Evolutionary conservation across 768 basidiomycete genomes (phyloP).

Genomic region (Coprinopsis strossmayeri): DNA sequence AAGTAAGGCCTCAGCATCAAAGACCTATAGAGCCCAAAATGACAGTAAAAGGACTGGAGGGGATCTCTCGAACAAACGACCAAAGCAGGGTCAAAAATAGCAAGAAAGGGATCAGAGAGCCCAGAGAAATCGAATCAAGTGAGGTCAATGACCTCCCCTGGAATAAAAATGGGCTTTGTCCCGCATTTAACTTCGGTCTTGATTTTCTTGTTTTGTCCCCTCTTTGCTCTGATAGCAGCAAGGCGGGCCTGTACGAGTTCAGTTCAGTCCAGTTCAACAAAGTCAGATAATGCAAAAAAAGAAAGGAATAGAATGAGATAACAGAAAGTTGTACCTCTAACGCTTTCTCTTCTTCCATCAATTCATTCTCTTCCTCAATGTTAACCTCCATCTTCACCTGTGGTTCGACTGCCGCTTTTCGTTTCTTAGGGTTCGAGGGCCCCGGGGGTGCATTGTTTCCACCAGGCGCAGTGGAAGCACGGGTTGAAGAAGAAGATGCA

Average conservation of each 20-base stretch:
- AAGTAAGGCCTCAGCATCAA: too few species aligned
- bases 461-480: too few species aligned
- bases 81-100: too few species aligned
- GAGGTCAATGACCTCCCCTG: neutral
- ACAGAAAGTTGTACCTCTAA: neutral
- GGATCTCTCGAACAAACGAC: too few species aligned
- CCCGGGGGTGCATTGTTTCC: neutral
- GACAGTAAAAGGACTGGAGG: too few species aligned
- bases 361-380: neutral
- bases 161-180: slow-evolving; percentile 36
- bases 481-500: neutral
- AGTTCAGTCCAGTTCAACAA: neutral
- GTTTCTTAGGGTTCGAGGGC: neutral
- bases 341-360: neutral
- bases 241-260: neutral
- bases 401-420: neutral
- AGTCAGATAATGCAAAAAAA: neutral
- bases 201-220: neutral
- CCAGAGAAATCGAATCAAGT: too few species aligned
- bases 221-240: neutral
- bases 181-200: slow-evolving; percentile 20
- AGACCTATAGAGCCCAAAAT: too few species aligned
- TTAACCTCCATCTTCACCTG: neutral
- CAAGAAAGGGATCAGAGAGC: too few species aligned
- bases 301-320: neutral